Conservation (phyloP, 805 yeast genomes). For the Wickerhamiella cacticola region DNA sequence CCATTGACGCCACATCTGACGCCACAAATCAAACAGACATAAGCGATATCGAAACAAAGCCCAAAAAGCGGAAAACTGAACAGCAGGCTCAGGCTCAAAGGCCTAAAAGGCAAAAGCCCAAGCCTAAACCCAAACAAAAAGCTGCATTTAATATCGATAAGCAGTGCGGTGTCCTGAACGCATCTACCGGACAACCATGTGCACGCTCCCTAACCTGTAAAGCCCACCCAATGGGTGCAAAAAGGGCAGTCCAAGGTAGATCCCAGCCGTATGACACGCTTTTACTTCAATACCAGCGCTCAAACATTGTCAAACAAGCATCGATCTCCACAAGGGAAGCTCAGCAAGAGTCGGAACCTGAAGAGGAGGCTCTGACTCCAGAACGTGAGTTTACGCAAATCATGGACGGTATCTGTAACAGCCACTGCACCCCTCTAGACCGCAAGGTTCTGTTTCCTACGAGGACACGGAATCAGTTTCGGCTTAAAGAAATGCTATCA, state of each 20-base stretch:
- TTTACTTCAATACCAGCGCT: conserved; percentile 78
- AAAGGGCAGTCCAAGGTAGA: conserved; percentile 87
- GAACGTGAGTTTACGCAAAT: conserved; percentile 74
- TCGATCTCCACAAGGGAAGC: conserved; percentile 19
- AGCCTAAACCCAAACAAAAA: conserved; percentile 16
- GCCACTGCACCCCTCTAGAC: conserved; percentile 50
- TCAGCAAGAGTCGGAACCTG: conserved; percentile 28
- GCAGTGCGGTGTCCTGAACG: conserved; percentile 92
- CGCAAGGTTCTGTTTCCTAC: conserved; percentile 58
- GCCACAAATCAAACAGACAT: not conserved
- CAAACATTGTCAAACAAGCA: conserved; percentile 64
- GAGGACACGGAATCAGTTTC: conserved; percentile 57
- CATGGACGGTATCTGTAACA: conserved; percentile 68
- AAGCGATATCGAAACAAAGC: not conserved
- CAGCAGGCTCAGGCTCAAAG: conserved; percentile 15
- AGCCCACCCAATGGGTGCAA: conserved; percentile 97
- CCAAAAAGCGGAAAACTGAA: conserved; percentile 13
- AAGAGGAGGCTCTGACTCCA: conserved; percentile 56
- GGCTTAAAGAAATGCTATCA: conserved; percentile 92
- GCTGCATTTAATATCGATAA: conserved; percentile 25
- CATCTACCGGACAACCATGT: conserved; percentile 80
- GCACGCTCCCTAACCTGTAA: conserved; percentile 94
- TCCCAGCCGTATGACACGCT: conserved; percentile 84
- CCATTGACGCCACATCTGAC: conserved; percentile 1
- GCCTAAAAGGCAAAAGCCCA: conserved; percentile 7